Evolutionary conservation across 2,329 filamentous ascomycete species (phyloP), one percentile per base, ranked within the genome.

Genomic region (Penicillium glabrum): DNA sequence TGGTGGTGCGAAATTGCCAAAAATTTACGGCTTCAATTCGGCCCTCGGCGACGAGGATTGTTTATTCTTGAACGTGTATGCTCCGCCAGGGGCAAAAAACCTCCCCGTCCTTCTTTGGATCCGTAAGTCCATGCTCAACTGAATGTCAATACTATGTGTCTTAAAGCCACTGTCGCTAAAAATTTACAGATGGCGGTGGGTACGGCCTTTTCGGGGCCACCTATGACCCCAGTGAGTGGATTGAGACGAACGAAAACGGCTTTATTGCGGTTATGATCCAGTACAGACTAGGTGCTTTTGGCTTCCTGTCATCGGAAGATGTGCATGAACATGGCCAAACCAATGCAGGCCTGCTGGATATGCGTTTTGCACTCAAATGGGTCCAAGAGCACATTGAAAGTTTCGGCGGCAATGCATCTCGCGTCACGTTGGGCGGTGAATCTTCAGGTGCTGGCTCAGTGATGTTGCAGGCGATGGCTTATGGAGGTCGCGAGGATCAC

Each of bases 201-300:
- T 77, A 77, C 67, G 76, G 71, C 27, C 59, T 53, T 41, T 78
- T 71, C 31, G 67, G 70, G 64, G 80, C 74, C 1, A 57, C 56
- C 7, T 66, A 74, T 41, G 76, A 80, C 52, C 58, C 77, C 29
- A 71, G 67, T n/a, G 37, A 66, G 1, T 69, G 79, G 43, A 79
- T 83, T 47, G 78, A 78, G 39, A 75, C 75, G 4, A 82, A 80
- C 59, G 67, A 74, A n/a, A 77, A 82, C 56, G 70, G 68, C 3
- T 83, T 83, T 53, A 67, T 83, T 39, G 74, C 68, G 14, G 79
- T 83, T 21, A 67, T 75, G 3, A 80, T 83, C 39, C 79, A 83
- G 58, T 83, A 83, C 60, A 67, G 81, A 16, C 53, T 63, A 7
- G 59, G 59, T 14, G 61, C 61, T 11, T 61, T 63, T 44, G 61